Conservation (phyloP, 2,329 filamentous ascomycete genomes). For the Dichotomopilus funicola region DNA sequence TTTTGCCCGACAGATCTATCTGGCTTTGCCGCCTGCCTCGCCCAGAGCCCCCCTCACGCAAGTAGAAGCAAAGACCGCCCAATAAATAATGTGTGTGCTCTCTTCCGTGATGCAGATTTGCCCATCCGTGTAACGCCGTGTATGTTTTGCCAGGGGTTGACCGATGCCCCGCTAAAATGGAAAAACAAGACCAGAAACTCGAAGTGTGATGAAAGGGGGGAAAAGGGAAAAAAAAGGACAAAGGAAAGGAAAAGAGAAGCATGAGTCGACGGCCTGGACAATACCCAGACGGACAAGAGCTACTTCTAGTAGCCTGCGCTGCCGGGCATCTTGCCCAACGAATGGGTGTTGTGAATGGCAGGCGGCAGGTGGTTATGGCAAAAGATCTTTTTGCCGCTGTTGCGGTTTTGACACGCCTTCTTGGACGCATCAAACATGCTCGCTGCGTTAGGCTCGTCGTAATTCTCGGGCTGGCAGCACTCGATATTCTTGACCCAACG, state of each 20-base stretch:
- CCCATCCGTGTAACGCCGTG: slow-evolving; percentile 5
- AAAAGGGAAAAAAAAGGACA: neutral
- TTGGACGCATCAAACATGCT: slow-evolving; percentile 56
- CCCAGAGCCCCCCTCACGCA: neutral
- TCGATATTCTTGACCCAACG: slow-evolving; percentile 69
- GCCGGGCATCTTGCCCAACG: slow-evolving; percentile 51
- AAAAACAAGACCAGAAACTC: neutral
- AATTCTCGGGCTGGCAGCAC: slow-evolving; percentile 69
- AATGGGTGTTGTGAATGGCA: slow-evolving; percentile 39
- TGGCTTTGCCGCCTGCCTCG: neutral
- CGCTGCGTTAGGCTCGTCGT: slow-evolving; percentile 51
- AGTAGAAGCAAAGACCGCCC: neutral
- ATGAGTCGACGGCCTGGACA: neutral
- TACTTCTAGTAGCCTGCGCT: slow-evolving; percentile 33
- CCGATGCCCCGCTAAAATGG: neutral
- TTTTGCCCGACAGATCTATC: slow-evolving; percentile 7
- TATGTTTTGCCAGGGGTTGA: slow-evolving; percentile 4
- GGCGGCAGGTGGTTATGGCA: slow-evolving; percentile 53
- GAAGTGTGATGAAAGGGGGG: neutral
- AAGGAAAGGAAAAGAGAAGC: neutral
- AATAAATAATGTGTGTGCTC: neutral
- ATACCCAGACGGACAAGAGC: neutral
- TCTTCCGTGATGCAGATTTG: slow-evolving; percentile 5
- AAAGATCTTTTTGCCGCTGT: slow-evolving; percentile 43
- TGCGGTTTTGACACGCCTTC: slow-evolving; percentile 39